Conservation (phyloP, 2,329 filamentous ascomycete genomes). For the Tolypocladium album region DNA sequence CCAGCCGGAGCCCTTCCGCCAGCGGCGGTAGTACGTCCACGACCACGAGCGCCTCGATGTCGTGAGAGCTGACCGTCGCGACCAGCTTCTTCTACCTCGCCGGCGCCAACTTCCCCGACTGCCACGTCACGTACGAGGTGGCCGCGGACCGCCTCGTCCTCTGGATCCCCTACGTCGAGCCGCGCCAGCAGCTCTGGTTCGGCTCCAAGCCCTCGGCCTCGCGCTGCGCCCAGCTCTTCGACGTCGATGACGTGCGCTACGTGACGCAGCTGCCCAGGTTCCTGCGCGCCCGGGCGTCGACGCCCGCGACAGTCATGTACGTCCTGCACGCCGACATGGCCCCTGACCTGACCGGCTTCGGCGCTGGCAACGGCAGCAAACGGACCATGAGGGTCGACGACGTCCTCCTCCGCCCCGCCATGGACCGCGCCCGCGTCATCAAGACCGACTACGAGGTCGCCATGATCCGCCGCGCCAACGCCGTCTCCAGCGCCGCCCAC, state of each 20-base stretch:
- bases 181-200: slow-evolving; percentile 50
- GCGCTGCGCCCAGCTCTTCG: slow-evolving; percentile 50
- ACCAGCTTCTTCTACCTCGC: slow-evolving; percentile 48
- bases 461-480: slow-evolving; percentile 71
- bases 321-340: slow-evolving; percentile 38
- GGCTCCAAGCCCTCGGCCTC: slow-evolving; percentile 49
- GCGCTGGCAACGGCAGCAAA: background rate
- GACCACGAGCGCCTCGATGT: background rate
- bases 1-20: slow-evolving; percentile 42
- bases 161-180: slow-evolving; percentile 62
- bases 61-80: background rate
- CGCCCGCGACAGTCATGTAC: slow-evolving; percentile 24
- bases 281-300: slow-evolving; percentile 25
- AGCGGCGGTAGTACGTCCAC: slow-evolving; percentile 43
- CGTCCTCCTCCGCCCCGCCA: slow-evolving; percentile 51
- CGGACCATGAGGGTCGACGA: slow-evolving; percentile 31
- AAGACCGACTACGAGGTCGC: slow-evolving; percentile 82
- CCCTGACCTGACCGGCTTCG: slow-evolving; percentile 9
- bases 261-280: slow-evolving; percentile 38
- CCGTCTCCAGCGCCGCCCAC: slow-evolving; percentile 70
- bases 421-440: slow-evolving; percentile 69
- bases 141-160: slow-evolving; percentile 52
- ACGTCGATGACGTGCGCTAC: slow-evolving; percentile 63
- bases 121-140: slow-evolving; percentile 47
- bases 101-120: slow-evolving; percentile 43